Evolutionary conservation across 2,329 filamentous ascomycete genomes (phyloP).

Genomic region (Macrophomina tecta): DNA sequence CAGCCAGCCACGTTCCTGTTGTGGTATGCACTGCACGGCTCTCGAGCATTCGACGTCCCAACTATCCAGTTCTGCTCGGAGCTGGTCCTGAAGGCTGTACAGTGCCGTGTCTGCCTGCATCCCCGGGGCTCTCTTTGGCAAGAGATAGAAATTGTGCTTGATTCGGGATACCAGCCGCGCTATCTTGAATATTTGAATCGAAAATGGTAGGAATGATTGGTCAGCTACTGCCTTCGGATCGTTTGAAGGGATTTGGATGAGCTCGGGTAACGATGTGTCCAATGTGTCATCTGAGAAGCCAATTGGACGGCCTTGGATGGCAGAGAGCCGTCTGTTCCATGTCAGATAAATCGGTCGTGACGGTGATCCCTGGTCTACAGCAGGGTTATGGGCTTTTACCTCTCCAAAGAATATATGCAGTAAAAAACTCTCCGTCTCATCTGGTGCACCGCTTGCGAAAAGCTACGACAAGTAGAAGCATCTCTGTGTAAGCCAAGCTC

Average conservation of each 20-base stretch:
- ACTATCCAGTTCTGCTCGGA: slow-evolving; percentile 34
- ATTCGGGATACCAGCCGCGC: slow-evolving; percentile 38
- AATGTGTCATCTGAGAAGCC: slow-evolving; percentile 48
- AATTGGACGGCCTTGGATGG: slow-evolving; percentile 48
- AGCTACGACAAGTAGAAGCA: slow-evolving; percentile 27
- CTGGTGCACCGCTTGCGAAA: slow-evolving; percentile 28
- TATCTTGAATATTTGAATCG: slow-evolving; percentile 38
- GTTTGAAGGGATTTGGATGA: slow-evolving; percentile 13
- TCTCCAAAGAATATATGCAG: slow-evolving; percentile 45
- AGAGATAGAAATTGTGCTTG: slow-evolving; percentile 38
- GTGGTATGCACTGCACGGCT: slow-evolving; percentile 14
- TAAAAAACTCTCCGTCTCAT: slow-evolving; percentile 42
- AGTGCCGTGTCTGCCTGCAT: slow-evolving; percentile 34
- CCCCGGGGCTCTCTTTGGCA: slow-evolving; percentile 32
- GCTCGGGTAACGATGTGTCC: slow-evolving; percentile 37
- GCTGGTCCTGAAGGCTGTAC: slow-evolving; percentile 30
- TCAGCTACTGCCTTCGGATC: slow-evolving; percentile 29
- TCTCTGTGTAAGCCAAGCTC: slow-evolving; percentile 48
- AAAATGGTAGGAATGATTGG: slow-evolving; percentile 30
- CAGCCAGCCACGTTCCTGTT: slow-evolving; percentile 31
- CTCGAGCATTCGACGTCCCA: slow-evolving; percentile 32
- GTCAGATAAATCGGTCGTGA: not conserved
- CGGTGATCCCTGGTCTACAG: not conserved
- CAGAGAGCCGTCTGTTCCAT: not conserved
- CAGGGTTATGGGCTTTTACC: slow-evolving; percentile 31